Evolutionary conservation across 257 asterid species (phyloP).

Genomic region (Scutellaria barbata): DNA sequence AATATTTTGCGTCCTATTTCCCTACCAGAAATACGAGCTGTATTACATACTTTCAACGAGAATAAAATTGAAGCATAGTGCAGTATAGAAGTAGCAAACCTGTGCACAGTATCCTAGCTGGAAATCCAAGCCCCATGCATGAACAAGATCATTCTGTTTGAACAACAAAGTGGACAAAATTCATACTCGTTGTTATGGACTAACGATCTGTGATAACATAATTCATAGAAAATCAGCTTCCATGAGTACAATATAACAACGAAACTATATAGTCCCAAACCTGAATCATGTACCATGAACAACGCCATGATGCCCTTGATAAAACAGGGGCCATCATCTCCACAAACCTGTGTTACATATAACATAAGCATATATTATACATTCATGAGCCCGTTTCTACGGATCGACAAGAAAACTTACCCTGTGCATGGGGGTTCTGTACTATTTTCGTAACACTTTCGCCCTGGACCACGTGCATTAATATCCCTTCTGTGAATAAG

Average conservation of each 20-base stretch:
- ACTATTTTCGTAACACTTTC: conserved; percentile 55
- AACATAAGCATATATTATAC: neutral
- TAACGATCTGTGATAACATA: too few relatives aligned
- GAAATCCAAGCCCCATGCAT: conserved; percentile 80
- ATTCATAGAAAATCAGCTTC: too few relatives aligned
- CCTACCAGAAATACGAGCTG: conserved; percentile 45
- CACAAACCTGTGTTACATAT: conserved; percentile 53
- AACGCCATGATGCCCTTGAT: conserved; percentile 75
- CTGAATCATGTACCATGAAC: conserved; percentile 83
- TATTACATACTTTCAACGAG: neutral
- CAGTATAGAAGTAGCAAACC: conserved; percentile 44
- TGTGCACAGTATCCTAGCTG: conserved; percentile 78
- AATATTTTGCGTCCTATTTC: conserved; percentile 59
- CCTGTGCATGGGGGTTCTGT: conserved; percentile 77
- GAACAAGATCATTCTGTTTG: conserved; percentile 66
- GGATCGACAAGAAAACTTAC: conserved; percentile 35
- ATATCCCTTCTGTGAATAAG: conserved; percentile 50
- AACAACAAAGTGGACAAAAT: neutral
- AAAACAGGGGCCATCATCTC: conserved; percentile 93
- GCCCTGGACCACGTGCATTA: conserved; percentile 51
- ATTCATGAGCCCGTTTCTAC: neutral
- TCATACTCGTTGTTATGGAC: neutral
- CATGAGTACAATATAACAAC: too few relatives aligned
- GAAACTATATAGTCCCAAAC: conserved; percentile 35
- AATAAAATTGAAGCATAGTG: neutral